Percentiles rank a stretch among this genome's conserved stretches.
phyloP scores from a whole-genome alignment of 305 asterid species.

The Ajuga reptans region DNA sequence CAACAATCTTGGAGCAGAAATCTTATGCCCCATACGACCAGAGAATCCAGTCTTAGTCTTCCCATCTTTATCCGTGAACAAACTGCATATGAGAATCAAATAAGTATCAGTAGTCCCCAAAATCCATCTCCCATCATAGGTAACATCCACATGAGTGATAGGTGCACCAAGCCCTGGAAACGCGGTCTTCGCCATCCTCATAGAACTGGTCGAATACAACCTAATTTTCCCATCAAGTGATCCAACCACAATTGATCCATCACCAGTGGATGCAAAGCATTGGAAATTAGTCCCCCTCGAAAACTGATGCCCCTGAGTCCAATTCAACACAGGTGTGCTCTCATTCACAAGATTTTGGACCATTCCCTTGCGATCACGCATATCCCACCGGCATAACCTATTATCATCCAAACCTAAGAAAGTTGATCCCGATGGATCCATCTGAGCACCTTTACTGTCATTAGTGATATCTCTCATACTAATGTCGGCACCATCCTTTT shows the following conservation, averaged over 20 bases:
- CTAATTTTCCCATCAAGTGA: slow-evolving; percentile 96
- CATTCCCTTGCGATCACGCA: slow-evolving; percentile 84
- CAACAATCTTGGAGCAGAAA: slow-evolving; percentile 85
- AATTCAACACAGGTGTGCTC: slow-evolving; percentile 80
- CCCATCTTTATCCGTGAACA: slow-evolving; percentile 86
- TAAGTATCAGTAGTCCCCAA: slow-evolving; percentile 89
- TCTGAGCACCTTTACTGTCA: slow-evolving; percentile 85
- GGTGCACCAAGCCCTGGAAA: slow-evolving; percentile 98
- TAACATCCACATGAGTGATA: slow-evolving; percentile 92
- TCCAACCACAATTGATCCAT: slow-evolving; percentile 94
- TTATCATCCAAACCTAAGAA: slow-evolving; percentile 94
- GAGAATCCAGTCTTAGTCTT: slow-evolving; percentile 75
- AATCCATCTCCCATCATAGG: slow-evolving; percentile 94
- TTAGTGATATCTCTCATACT: slow-evolving; percentile 87
- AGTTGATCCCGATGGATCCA: slow-evolving; percentile 94
- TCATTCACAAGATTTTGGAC: slow-evolving; percentile 72
- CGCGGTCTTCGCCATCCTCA: slow-evolving; percentile 98
- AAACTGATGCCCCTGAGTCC: slow-evolving; percentile 99
- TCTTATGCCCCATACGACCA: slow-evolving; percentile 88
- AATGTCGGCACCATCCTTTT: slow-evolving; percentile 88
- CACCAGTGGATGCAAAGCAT: slow-evolving; percentile 96
- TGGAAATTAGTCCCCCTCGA: slow-evolving; percentile 92
- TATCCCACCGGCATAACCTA: slow-evolving; percentile 94
- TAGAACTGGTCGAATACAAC: slow-evolving; percentile 74
- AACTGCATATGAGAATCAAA: slow-evolving; percentile 73